Base-by-base conservation (phyloP, 2,329 filamentous ascomycete species). In the Trichophyton verrucosum region DNA sequence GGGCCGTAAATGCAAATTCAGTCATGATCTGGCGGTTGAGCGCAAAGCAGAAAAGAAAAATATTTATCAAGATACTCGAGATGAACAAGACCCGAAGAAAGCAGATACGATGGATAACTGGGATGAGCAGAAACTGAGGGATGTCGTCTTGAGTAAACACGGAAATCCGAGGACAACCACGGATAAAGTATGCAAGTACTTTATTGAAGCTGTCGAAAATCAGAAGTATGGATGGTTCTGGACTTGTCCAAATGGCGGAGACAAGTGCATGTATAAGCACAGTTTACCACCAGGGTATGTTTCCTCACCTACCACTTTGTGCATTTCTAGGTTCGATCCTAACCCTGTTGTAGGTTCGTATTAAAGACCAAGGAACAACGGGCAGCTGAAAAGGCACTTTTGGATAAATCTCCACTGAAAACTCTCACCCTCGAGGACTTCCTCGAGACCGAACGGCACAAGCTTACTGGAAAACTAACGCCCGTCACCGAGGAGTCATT, bases 221-320 rank as follows among this genome's bases (percentile, higher is more conserved):
- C 89, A 91, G 69, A 99, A 97, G 76, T 99, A 99, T 70, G 94
- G 94, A 64, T 99, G 94, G 94, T 97, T 99, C 77, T 99, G 94
- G 94, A 81, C 85, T 62, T 99, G 94, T 82, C 94, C 94, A 55
- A 97, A 97, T 71, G 91, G 91, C 66, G 92, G 89, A 65, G 88
- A 99, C 72, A 89, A 96, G 76, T 99, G 94, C 87, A 97, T 94
- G 87, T 99, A 99, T 74, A 91, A 88, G 77, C 94, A 99, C 75
- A 91, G 88, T 70, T 81, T 99, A 69, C 94, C 95, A 68, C 88
- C 91, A 70, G 94, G 94, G 89, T 95, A 84, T 71, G 88, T 83
- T 60, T 55, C 17, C 42, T 40, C 59, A 63, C 20, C 38, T 56
- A 3, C 9, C 24, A 15, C 17, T n/a, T 22, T 51, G 3, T 24